Evolutionary conservation across 1,139 yeast genomes (phyloP).

Genomic region (Candida albicans): DNA sequence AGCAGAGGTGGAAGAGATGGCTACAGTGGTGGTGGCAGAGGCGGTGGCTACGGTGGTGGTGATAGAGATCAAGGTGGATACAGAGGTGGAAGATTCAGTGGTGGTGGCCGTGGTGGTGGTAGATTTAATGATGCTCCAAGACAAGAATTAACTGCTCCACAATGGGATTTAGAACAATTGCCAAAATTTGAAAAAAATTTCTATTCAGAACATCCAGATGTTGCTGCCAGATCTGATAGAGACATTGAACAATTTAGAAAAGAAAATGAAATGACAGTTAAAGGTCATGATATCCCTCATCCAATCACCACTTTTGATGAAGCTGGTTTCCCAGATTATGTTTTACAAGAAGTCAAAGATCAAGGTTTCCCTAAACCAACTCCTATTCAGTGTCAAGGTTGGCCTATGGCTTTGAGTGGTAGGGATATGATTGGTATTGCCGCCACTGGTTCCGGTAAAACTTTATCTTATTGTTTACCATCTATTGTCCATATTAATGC

Average conservation of each 20-base stretch:
- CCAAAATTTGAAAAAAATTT: constrained; percentile 96
- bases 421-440: constrained; percentile 99
- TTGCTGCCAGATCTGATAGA: constrained; percentile 67
- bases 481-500: constrained; percentile 97
- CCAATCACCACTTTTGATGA: constrained; percentile 93
- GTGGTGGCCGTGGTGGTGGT: constrained; percentile 27
- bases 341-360: constrained; percentile 80
- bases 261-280: constrained; percentile 80
- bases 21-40: constrained; percentile 18
- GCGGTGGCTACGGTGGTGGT: constrained; percentile 19
- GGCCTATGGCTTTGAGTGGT: constrained; percentile 99
- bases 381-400: constrained; percentile 97
- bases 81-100: constrained; percentile 10
- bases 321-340: constrained; percentile 96
- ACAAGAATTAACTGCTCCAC: constrained; percentile 58
- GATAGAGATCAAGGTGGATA: constrained; percentile 8
- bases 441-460: constrained; percentile 98
- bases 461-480: constrained; percentile 94
- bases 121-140: constrained; percentile 37
- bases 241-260: constrained; percentile 78
- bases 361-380: constrained; percentile 96
- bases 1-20: constrained; percentile 20
- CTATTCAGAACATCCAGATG: constrained; percentile 81
- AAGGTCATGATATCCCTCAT: constrained; percentile 86
- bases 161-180: constrained; percentile 74